phyloP scores from a whole-genome alignment of 441 rosid species.

The Manihot esculenta region DNA sequence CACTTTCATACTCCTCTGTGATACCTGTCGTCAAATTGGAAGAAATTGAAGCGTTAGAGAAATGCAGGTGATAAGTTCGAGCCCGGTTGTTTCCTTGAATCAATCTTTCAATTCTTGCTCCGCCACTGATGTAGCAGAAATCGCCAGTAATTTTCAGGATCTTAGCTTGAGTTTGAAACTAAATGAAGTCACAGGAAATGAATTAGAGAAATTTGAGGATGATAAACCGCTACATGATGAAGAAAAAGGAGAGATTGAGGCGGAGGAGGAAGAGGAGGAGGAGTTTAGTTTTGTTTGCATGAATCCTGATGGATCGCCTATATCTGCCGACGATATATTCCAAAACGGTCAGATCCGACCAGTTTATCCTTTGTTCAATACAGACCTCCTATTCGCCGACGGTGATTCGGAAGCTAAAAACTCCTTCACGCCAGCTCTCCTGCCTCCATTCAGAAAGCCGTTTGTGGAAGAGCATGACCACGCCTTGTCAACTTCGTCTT shows the following conservation, averaged over 20 bases:
- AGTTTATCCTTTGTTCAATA: conserved; percentile 64
- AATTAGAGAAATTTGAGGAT: not conserved
- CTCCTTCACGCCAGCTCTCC: conserved; percentile 14
- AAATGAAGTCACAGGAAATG: not conserved
- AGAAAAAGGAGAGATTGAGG: not conserved
- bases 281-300: conserved; percentile 69
- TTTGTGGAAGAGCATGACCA: conserved; percentile 45
- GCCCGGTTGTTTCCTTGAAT: not conserved
- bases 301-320: conserved; percentile 50
- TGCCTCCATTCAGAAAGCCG: conserved; percentile 50
- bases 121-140: conserved; percentile 8
- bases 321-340: conserved; percentile 71
- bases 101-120: not conserved
- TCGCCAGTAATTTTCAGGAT: conserved; percentile 28
- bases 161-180: conserved; percentile 28
- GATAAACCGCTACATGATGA: conserved; percentile 7
- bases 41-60: not conserved
- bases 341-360: conserved; percentile 78
- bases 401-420: not conserved
- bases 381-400: conserved; percentile 36
- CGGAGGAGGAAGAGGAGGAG: conserved; percentile 36
- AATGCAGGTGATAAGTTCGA: conserved; percentile 4
- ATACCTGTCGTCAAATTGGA: too few relatives aligned
- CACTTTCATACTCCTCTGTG: too few relatives aligned
- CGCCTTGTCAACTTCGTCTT: conserved; percentile 16